These are phyloP conservation scores for Gentiana macrophylla DNA, from an alignment of 257 asterid species.

Conservation along the genomic window DNA sequence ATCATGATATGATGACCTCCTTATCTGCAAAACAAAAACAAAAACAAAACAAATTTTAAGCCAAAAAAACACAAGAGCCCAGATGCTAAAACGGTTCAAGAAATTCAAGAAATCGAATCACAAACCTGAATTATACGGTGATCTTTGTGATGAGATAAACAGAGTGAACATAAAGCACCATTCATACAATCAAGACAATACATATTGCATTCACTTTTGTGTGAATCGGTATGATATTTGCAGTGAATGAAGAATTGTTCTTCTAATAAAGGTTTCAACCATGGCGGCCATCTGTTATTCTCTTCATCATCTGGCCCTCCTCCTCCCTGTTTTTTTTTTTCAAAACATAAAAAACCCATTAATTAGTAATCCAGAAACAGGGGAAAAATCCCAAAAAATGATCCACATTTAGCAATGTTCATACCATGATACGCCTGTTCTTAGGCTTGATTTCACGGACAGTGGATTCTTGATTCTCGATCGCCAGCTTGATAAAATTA, in stretches of 20 bases:
- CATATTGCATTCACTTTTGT: conserved; percentile 51
- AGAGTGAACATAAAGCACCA: conserved; percentile 48
- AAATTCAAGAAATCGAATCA: neutral
- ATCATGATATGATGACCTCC: too few species aligned
- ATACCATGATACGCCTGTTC: too few species aligned
- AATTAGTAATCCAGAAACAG: too few species aligned
- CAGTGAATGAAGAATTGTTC: conserved; percentile 47
- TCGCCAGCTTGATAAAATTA: too few species aligned
- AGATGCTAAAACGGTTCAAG: neutral
- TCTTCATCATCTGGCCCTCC: neutral
- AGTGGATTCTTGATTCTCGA: too few species aligned
- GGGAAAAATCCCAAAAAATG: too few species aligned
- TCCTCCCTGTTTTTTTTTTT: neutral
- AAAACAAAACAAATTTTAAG: conserved; percentile 33
- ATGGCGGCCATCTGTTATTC: conserved; percentile 30
- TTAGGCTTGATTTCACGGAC: too few species aligned
- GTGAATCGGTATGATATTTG: conserved; percentile 32
- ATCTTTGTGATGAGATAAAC: conserved; percentile 37
- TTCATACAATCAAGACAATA: conserved; percentile 74
- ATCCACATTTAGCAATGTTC: too few species aligned
- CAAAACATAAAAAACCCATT: too few species aligned
- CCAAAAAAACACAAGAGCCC: too few species aligned
- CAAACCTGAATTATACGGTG: conserved; percentile 54
- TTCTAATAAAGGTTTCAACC: conserved; percentile 53
- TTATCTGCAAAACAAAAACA: too few species aligned